Base-by-base conservation (phyloP, 1,284 basidiomycete genomes). In the Prillingera fragicola region DNA sequence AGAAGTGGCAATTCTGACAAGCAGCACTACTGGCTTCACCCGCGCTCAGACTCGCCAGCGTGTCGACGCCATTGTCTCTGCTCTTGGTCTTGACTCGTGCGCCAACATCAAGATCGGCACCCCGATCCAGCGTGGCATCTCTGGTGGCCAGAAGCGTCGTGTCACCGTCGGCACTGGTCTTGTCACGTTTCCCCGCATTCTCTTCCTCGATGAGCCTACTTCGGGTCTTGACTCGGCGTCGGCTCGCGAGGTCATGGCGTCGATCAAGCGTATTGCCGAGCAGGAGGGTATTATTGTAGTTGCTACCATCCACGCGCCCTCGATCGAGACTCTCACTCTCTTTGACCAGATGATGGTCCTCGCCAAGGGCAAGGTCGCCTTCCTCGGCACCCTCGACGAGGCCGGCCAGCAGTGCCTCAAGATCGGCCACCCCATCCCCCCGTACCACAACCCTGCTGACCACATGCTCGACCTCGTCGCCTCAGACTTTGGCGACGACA, bases 131-230 rank as follows among this genome's bases (percentile, higher is more conserved):
- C 62, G 71, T 19, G 73, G 73, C 13, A 63, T 74, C 47, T 58
- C 54, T 4, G 72, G 72, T 7, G 73, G 73, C 1, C 71, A 73
- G 48, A 69, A 67, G 41, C 48, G 69, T 5, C 49, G 71, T 0
- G 64, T 71, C 15, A 61, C 59, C 2, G 63, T 72, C 48, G 72
- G 66, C 8, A 62, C 56, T 42, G 56, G 57, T 4, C 50, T 74
- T 9, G 64, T 73, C 8, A 64, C 65, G 5, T 56, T 57, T 2
- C 69, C 71, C 8, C 48, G 50, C 5, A 48, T 73, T 2, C 57
- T 74, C n/a, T 65, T 73, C 45, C 59, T 73, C 15, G 73, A 74
- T 45, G 73, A 74, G 51, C 71, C 71, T 0, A 72, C 69, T 3
- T 45, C 41, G 8, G 51, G 56, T 19, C 44, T 57, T n/a, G 56